These are phyloP conservation scores for Thermoascus crustaceus DNA, from an alignment of 2,329 filamentous ascomycete species.

Conservation along the genomic window DNA sequence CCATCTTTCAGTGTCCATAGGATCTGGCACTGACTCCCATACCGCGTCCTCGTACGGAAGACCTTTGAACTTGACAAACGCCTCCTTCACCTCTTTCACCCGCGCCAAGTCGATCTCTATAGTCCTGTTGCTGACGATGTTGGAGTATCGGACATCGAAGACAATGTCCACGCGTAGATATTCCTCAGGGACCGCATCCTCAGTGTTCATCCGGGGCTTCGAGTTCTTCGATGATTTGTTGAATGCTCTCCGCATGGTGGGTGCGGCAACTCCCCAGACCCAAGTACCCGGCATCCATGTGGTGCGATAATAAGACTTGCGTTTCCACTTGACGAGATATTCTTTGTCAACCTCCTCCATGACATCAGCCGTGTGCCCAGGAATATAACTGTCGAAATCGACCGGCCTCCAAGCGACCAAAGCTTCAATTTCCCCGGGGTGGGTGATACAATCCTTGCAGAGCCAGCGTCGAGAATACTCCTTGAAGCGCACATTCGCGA, in stretches of 20 bases:
- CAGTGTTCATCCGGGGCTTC: slow-evolving; percentile 59
- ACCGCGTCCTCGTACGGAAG: slow-evolving; percentile 83
- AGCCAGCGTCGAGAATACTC: slow-evolving; percentile 70
- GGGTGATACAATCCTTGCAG: slow-evolving; percentile 67
- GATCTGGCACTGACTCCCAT: slow-evolving; percentile 72
- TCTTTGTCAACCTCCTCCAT: slow-evolving; percentile 74
- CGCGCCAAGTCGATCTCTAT: slow-evolving; percentile 64
- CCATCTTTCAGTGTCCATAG: slow-evolving; percentile 58
- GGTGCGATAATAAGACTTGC: slow-evolving; percentile 70
- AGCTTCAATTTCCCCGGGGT: slow-evolving; percentile 60
- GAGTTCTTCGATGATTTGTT: slow-evolving; percentile 56
- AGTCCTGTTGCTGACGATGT: slow-evolving; percentile 47
- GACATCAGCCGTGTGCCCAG: slow-evolving; percentile 46
- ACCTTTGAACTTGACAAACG: slow-evolving; percentile 86
- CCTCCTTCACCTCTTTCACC: slow-evolving; percentile 62
- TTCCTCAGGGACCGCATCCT: slow-evolving; percentile 81
- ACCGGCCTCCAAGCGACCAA: slow-evolving; percentile 82
- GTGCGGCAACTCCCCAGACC: slow-evolving; percentile 64
- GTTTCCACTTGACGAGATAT: slow-evolving; percentile 85
- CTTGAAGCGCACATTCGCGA: slow-evolving; percentile 55
- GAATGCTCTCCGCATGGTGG: slow-evolving; percentile 65
- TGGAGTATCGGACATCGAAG: slow-evolving; percentile 66
- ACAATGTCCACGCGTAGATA: slow-evolving; percentile 80
- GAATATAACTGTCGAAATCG: slow-evolving; percentile 48
- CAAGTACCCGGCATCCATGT: slow-evolving; percentile 84